Evolutionary conservation across 179 eudicot species (phyloP).

Genomic region (Heliamphora ciliata): DNA sequence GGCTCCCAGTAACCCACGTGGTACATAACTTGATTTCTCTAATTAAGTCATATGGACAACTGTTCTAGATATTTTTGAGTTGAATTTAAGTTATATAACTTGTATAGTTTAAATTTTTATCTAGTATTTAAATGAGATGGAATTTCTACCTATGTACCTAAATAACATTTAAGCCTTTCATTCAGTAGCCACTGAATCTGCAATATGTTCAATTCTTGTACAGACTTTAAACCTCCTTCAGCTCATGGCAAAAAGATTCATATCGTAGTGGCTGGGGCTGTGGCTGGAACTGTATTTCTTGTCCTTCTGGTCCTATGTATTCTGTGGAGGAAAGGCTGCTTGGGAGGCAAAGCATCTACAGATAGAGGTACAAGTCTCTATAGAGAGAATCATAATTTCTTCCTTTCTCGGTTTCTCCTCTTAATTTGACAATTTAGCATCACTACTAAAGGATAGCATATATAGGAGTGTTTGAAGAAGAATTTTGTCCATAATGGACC

Average conservation of each 20-base stretch:
- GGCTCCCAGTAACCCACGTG: neutral
- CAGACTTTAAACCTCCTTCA: conserved; percentile 42
- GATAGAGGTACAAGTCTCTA: conserved; percentile 33
- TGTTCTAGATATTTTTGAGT: neutral
- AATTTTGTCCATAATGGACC: neutral
- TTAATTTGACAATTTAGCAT: neutral
- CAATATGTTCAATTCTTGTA: conserved; percentile 2
- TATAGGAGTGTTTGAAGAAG: neutral
- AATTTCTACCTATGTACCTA: neutral
- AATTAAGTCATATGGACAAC: too few relatives aligned
- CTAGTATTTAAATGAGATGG: neutral
- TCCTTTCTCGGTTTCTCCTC: neutral
- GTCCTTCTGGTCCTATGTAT: conserved; percentile 24
- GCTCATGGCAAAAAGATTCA: conserved; percentile 19
- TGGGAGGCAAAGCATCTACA: conserved; percentile 31
- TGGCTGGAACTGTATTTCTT: conserved; percentile 28
- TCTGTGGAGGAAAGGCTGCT: conserved; percentile 31
- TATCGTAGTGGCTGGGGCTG: conserved; percentile 20
- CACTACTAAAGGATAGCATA: neutral
- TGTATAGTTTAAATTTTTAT: neutral
- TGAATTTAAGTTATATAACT: neutral
- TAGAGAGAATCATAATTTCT: neutral
- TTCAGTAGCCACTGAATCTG: conserved; percentile 10
- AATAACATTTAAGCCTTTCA: neutral
- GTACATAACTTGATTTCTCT: neutral